Evolutionary conservation across 2,329 filamentous ascomycete genomes (phyloP), one percentile per base, ranked within the genome.

Genomic region (Tolypocladium ophioglossoides): DNA sequence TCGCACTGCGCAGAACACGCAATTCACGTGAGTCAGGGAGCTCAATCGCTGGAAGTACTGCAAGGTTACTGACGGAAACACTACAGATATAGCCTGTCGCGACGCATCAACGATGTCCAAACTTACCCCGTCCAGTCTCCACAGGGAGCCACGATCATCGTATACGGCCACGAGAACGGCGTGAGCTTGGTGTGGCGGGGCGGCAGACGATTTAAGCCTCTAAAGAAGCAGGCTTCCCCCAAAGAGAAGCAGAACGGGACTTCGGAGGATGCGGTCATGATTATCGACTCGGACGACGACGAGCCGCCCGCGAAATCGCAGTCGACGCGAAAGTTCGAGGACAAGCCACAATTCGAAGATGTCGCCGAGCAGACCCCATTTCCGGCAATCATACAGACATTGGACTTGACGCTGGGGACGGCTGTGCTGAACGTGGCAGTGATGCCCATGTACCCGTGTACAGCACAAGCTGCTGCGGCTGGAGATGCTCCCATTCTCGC

Each of bases 151-250:
- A 81, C 77, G 2, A 77, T 86, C 62, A 65, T 86, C 30, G 68
- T 86, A 47, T 84, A 84, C 61, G 82, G 79, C 48, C 82, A 85
- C 60, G 80, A 84, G 56, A 82, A 78, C 65, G 83, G 83, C 47
- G 68, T 85, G 44, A 82, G 77, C 3, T 62, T 86, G 39, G 67
- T 82, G 27, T 86, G 83, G 83, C 77, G 81, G 44, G 83, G 83
- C 48, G 83, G 83, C 12, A 75, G 75, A 51, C 73, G 74, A n/a
- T 79, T 86, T 61, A 85, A 82, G 63, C 57, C 71, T 2, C 58
- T 67, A 1, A 67, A 71, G 39, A 72, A 74, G 52, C 61, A 64
- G 18, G 57, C 60, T 14, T 11, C 27, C 2, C 58, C 60, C 10
- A 69, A 69, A 55, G 69, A 71, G 55, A 80, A 79, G 58, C 72